Evolutionary conservation across 2,329 filamentous ascomycete genomes (phyloP).

Genomic region (Sporothrix pallida): DNA sequence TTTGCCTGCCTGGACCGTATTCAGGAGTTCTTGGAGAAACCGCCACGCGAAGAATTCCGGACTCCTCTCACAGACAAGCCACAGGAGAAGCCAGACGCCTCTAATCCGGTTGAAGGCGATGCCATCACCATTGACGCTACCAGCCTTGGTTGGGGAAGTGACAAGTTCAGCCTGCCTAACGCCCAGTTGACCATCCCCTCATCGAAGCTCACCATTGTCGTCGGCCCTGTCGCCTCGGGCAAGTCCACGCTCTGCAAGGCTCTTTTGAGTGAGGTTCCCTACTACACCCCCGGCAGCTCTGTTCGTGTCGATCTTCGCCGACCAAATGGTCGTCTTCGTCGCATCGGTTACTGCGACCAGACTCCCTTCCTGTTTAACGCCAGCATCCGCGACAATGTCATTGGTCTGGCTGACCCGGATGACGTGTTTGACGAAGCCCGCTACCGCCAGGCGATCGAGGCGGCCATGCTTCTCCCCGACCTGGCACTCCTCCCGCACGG

Average conservation of each 20-base stretch:
- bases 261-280: constrained; percentile 48
- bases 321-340: constrained; percentile 33
- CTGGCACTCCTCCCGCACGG: constrained; percentile 44
- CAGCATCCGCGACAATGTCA: constrained; percentile 45
- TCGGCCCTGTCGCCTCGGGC: constrained; percentile 53
- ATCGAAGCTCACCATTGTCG: constrained; percentile 48
- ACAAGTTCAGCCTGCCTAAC: constrained; percentile 42
- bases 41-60: constrained; percentile 42
- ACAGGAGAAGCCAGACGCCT: constrained; percentile 14
- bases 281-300: constrained; percentile 38
- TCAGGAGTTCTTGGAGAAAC: constrained; percentile 47
- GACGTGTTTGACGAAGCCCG: constrained; percentile 38
- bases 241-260: constrained; percentile 53
- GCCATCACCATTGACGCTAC: constrained; percentile 35
- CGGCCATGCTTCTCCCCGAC: constrained; percentile 43
- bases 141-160: constrained; percentile 47
- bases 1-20: constrained; percentile 47
- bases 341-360: constrained; percentile 50
- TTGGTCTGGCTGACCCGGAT: constrained; percentile 37
- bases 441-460: constrained; percentile 44
- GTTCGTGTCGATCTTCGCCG: constrained; percentile 38
- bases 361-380: constrained; percentile 47
- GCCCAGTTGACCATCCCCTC: constrained; percentile 46
- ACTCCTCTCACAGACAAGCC: background rate
- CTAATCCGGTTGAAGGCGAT: background rate